phyloP scores from a whole-genome alignment of 1,139 yeast species.

The Geotrichum europaeum region DNA sequence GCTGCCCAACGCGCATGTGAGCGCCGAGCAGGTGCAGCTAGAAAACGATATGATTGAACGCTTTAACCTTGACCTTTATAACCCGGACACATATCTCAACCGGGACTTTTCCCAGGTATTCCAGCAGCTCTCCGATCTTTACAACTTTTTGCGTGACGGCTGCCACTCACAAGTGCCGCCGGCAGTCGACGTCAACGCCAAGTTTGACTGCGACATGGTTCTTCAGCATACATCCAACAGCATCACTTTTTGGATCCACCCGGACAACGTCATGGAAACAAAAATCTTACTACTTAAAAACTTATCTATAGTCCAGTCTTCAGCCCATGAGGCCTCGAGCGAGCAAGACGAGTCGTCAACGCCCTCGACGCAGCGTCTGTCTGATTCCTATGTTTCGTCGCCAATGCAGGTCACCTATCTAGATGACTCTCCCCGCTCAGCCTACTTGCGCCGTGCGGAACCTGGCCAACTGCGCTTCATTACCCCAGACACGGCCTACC shows the following conservation, averaged over 20 bases:
- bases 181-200: constrained; percentile 16
- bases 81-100: constrained; percentile 51
- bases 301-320: constrained; percentile 19
- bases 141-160: constrained; percentile 44
- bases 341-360: background rate
- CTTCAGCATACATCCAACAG: constrained; percentile 26
- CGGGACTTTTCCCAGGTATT: constrained; percentile 64
- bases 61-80: constrained; percentile 34
- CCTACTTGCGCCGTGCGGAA: constrained; percentile 25
- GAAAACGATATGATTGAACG: constrained; percentile 24
- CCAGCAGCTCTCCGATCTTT: constrained; percentile 52
- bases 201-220: constrained; percentile 37
- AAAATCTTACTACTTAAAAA: constrained; percentile 35
- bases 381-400: background rate
- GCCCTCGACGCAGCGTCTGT: constrained; percentile 19
- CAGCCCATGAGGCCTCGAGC: background rate
- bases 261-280: constrained; percentile 37
- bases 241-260: constrained; percentile 38
- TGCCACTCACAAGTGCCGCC: background rate
- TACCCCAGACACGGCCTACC: constrained; percentile 23
- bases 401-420: constrained; percentile 22
- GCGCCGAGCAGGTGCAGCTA: background rate
- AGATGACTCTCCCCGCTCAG: constrained; percentile 27
- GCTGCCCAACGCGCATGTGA: constrained; percentile 32
- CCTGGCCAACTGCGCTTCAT: constrained; percentile 37